A percentile compares a stretch with the other conserved stretches of the same genome.
These are phyloP conservation scores for Rhodotorula diobovata DNA, from an alignment of 768 basidiomycete genomes.

Conservation along the genomic window DNA sequence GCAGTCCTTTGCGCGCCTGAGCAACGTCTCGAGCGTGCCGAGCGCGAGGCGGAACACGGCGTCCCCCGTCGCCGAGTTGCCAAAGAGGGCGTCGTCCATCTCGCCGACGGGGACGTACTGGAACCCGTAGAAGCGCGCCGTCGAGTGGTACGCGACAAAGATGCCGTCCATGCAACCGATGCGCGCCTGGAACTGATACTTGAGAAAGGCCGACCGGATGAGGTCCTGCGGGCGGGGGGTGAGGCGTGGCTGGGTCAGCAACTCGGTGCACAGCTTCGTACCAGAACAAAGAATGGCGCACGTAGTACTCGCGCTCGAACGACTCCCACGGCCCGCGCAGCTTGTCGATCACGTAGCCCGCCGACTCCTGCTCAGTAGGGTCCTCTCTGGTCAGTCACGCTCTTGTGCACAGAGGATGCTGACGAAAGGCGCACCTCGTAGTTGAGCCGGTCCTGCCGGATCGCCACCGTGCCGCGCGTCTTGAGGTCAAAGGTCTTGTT, in stretches of 20 bases:
- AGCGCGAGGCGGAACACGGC: slow-evolving; percentile 73
- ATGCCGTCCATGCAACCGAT: slow-evolving; percentile 98
- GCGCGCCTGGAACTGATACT: slow-evolving; percentile 92
- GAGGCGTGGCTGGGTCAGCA: neutral
- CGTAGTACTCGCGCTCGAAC: slow-evolving; percentile 87
- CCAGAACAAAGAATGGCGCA: neutral
- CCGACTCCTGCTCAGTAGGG: slow-evolving; percentile 52
- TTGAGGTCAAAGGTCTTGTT: slow-evolving; percentile 94
- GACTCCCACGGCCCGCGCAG: slow-evolving; percentile 65
- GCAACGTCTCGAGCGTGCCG: slow-evolving; percentile 62
- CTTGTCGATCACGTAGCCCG: slow-evolving; percentile 67
- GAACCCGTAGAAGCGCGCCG: slow-evolving; percentile 80
- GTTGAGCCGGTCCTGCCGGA: slow-evolving; percentile 80
- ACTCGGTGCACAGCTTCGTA: no score
- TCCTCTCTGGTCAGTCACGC: neutral
- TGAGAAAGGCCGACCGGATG: slow-evolving; percentile 86
- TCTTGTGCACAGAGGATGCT: slow-evolving; percentile 22
- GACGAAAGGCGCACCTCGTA: slow-evolving; percentile 55
- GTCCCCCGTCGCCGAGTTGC: slow-evolving; percentile 59
- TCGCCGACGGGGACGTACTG: slow-evolving; percentile 82
- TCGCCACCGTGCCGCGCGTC: slow-evolving; percentile 77
- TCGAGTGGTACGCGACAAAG: slow-evolving; percentile 52
- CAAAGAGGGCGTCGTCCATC: slow-evolving; percentile 79
- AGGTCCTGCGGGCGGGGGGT: slow-evolving; percentile 56
- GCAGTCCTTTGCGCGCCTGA: slow-evolving; percentile 54